These are phyloP conservation scores for Ottelia alismoides DNA, from an alignment of 106 monocot species.

Conservation along the genomic window DNA sequence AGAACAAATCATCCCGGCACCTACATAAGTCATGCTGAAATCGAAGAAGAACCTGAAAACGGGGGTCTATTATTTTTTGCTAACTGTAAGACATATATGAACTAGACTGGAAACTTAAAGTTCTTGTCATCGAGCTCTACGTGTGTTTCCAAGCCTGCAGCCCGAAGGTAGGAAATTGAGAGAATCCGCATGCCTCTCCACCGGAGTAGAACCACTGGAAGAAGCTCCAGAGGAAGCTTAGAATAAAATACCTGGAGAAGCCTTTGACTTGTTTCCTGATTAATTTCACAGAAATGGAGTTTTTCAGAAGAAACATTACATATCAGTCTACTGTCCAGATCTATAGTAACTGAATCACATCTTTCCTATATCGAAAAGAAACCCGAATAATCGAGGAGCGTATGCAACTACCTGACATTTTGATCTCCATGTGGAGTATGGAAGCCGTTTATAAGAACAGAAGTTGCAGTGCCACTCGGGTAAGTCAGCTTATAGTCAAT, in stretches of 20 bases:
- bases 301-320: too few species aligned
- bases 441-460: slow-evolving; percentile 93
- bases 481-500: slow-evolving; percentile 84
- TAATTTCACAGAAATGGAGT: too few species aligned
- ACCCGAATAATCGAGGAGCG: too few species aligned
- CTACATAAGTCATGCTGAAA: slow-evolving; percentile 86
- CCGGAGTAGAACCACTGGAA: slow-evolving; percentile 95
- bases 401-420: slow-evolving; percentile 87
- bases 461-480: slow-evolving; percentile 89
- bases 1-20: slow-evolving; percentile 95
- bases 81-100: too few species aligned
- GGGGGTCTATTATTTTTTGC: too few species aligned
- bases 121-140: too few species aligned
- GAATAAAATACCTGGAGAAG: slow-evolving; percentile 48
- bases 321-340: too few species aligned
- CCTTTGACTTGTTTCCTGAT: slow-evolving; percentile 71
- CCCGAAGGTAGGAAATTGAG: slow-evolving; percentile 86
- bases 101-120: too few species aligned
- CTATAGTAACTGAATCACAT: too few species aligned
- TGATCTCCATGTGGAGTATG: slow-evolving; percentile 77
- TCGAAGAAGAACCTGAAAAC: slow-evolving; percentile 74
- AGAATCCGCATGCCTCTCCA: slow-evolving; percentile 70
- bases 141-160: slow-evolving; percentile 76
- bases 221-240: slow-evolving; percentile 86
- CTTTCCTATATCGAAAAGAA: too few species aligned